phyloP scores from a whole-genome alignment of 805 yeast genomes.

The Saccharomyces eubayanus region DNA sequence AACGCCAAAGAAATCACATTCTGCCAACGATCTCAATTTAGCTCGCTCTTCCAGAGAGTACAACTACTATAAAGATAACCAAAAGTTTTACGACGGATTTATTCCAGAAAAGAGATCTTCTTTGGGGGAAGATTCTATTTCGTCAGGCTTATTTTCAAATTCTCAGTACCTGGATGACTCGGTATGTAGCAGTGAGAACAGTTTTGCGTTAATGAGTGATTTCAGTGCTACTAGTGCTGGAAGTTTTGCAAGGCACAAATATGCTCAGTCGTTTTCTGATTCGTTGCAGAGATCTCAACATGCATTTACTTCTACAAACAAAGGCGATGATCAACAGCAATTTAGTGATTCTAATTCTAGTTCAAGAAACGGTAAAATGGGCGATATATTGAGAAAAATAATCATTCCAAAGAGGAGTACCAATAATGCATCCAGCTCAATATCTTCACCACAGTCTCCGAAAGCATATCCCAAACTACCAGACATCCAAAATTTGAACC shows the following conservation, averaged over 20 bases:
- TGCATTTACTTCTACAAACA: conserved; percentile 2
- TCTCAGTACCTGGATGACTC: conserved; percentile 48
- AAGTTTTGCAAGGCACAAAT: conserved; percentile 66
- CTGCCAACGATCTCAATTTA: conserved; percentile 19
- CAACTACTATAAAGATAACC: conserved; percentile 11
- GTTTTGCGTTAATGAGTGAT: conserved; percentile 45
- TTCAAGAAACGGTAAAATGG: conserved; percentile 16
- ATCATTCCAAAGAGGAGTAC: conserved; percentile 16
- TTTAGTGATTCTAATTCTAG: background rate
- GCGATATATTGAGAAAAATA: conserved; percentile 29
- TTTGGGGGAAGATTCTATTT: conserved; percentile 6
- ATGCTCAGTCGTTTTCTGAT: conserved; percentile 35
- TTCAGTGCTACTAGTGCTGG: conserved; percentile 88
- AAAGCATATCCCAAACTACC: conserved; percentile 26
- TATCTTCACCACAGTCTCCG: background rate
- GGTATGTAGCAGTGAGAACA: conserved; percentile 30
- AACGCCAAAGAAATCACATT: conserved; percentile 21
- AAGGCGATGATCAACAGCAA: background rate
- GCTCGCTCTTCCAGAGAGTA: conserved; percentile 6
- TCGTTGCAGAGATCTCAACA: conserved; percentile 22
- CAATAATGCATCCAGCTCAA: background rate
- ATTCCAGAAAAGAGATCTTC: conserved; percentile 8
- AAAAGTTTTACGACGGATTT: conserved; percentile 13
- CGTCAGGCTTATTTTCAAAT: conserved; percentile 29
- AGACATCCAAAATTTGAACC: conserved; percentile 19